Conservation (phyloP, 116 monocot species). For the Phalaenopsis hybrid region DNA sequence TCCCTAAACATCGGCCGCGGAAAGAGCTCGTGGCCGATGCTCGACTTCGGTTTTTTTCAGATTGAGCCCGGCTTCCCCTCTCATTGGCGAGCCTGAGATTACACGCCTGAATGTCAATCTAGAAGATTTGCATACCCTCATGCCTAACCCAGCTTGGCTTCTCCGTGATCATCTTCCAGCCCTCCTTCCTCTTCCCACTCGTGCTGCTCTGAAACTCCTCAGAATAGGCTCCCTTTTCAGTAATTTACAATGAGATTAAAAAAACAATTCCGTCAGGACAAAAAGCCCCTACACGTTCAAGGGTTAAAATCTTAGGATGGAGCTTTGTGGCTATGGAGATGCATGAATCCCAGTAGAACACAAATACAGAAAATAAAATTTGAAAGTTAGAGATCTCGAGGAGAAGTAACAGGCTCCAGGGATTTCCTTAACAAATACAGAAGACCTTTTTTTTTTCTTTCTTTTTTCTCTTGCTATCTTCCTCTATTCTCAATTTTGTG, state of each 20-base stretch:
- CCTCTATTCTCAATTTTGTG: neutral
- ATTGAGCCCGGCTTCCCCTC: slow-evolving; percentile 24
- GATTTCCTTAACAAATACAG: neutral
- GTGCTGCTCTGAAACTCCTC: neutral
- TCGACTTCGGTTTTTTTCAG: too few relatives aligned
- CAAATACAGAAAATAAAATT: neutral
- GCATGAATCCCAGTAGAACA: neutral
- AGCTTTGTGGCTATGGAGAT: neutral
- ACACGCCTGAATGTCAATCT: slow-evolving; percentile 50
- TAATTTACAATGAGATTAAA: slow-evolving; percentile 3
- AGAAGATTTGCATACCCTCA: slow-evolving; percentile 62
- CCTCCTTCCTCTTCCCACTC: too few relatives aligned
- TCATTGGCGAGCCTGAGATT: slow-evolving; percentile 44
- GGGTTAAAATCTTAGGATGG: slow-evolving; percentile 4
- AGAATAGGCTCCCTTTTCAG: neutral
- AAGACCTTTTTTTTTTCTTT: neutral
- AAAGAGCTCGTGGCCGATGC: too few relatives aligned
- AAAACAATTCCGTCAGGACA: neutral
- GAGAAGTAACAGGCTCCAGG: neutral
- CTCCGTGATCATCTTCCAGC: slow-evolving; percentile 46
- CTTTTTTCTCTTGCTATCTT: neutral
- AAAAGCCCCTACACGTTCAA: neutral
- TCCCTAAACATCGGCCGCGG: too few relatives aligned
- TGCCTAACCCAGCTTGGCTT: slow-evolving; percentile 54
- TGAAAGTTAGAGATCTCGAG: neutral